Base-by-base conservation (phyloP, 139 green algal species). In the Edaphochlamys debaryana region DNA sequence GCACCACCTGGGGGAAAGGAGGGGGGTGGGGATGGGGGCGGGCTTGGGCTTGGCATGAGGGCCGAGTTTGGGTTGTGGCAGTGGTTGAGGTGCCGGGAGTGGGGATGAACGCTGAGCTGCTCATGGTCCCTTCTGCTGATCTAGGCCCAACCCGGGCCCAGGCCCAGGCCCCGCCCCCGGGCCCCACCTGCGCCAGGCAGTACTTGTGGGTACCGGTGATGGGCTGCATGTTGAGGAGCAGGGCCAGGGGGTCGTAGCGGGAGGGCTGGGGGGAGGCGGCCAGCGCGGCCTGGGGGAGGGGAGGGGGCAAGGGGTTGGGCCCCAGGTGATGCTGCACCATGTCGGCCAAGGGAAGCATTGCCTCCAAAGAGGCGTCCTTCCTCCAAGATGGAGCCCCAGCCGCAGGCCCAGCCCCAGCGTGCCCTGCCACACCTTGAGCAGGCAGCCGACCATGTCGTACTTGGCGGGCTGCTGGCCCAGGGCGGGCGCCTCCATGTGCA, bases 381-480 rank as follows among this genome's bases (percentile, higher is more conserved):
- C n/a, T n/a, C n/a, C n/a, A n/a, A n/a, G n/a, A n/a, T n/a, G n/a
- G 11, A 54, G 45, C 45, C 45, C 45, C 45, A 9, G 11, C 45
- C 45, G 45, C 45, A 54, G 11, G 13, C 45, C 45, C 45, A 9
- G 45, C 45, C 45, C 13, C 11, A 9, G 45, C 45, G 15, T 30
- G 15, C 32, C 48, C 2, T 22, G n/a, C 30, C 54, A 0, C 38
- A 81, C 74, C 74, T 81, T 34, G 17, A 85, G 67, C 48, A 85
- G 67, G n/a, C 42, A 15, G 67, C 50, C 79, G 5, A 85, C 79
- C 68, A 79, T 15, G 68, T 85, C 79, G 54, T 85, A 79, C 54
- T 85, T 85, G 68, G 68, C 52, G 32, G 58, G 13, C 23, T 58
- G 36, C 23, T 58, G 36, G n/a, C 79, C 67, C 13, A 0, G 50